Conservation (phyloP, 2,329 filamentous ascomycete genomes). For the Penicillium glabrum region DNA sequence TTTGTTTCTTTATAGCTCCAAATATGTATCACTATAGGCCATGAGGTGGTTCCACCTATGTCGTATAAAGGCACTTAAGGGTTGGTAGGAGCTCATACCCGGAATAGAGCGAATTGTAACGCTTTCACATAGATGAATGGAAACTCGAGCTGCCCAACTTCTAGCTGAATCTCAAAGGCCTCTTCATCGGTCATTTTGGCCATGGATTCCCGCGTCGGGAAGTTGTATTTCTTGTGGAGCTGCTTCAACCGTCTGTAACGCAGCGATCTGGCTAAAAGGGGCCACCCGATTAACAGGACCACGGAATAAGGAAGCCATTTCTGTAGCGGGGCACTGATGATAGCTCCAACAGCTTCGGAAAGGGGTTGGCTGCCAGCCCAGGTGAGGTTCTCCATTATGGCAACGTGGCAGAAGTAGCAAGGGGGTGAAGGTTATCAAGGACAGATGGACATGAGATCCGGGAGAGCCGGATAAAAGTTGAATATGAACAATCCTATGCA, state of each 20-base stretch:
- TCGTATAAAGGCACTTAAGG: neutral
- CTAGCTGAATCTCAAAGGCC: constrained; percentile 51
- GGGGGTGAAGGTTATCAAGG: neutral
- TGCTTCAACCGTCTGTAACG: constrained; percentile 36
- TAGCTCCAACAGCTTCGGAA: neutral
- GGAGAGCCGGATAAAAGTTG: neutral
- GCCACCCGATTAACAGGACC: constrained; percentile 25
- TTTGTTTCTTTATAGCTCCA: too few species aligned
- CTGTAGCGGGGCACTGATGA: constrained; percentile 10
- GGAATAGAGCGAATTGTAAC: constrained; percentile 61
- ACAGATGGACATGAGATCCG: neutral
- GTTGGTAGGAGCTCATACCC: constrained; percentile 33
- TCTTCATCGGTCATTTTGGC: constrained; percentile 56
- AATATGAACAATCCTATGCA: neutral
- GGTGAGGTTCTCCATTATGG: constrained; percentile 8
- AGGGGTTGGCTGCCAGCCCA: neutral
- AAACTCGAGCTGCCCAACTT: constrained; percentile 55
- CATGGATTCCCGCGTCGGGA: constrained; percentile 46
- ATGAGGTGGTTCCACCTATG: neutral
- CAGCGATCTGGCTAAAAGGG: constrained; percentile 27
- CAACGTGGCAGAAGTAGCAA: neutral
- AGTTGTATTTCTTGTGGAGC: constrained; percentile 45
- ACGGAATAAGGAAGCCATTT: constrained; percentile 25
- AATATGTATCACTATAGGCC: too few species aligned
- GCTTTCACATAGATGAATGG: constrained; percentile 53